Percentiles rank a stretch among this genome's conserved stretches.
These are phyloP conservation scores for Musa beccarii DNA, from an alignment of 176 grass and related monocot genomes.

Conservation along the genomic window DNA sequence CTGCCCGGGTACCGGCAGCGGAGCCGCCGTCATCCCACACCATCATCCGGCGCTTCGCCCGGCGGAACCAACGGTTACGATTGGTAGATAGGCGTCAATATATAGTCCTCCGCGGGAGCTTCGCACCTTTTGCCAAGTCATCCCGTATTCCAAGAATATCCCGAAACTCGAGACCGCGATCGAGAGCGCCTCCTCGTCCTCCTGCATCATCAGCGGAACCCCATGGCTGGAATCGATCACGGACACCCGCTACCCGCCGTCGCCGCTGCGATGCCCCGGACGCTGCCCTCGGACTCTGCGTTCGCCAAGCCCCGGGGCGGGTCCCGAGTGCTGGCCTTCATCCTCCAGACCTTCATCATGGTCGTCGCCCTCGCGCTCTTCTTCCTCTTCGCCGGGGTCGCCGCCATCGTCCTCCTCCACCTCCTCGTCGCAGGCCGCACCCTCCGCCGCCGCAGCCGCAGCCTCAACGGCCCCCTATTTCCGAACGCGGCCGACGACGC, in stretches of 20 bases:
- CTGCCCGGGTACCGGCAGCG: neutral
- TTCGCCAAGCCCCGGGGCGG: slow-evolving; percentile 14
- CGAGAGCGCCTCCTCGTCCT: neutral
- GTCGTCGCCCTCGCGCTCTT: slow-evolving; percentile 49
- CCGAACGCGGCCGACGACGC: neutral
- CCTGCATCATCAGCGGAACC: neutral
- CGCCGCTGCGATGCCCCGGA: neutral
- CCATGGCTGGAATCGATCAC: neutral
- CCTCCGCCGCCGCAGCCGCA: slow-evolving; percentile 30
- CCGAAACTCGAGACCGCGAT: neutral
- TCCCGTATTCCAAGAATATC: neutral
- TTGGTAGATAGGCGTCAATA: neutral
- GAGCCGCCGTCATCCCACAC: neutral
- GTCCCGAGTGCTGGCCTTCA: slow-evolving; percentile 44
- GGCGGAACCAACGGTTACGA: neutral
- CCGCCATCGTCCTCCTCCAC: slow-evolving; percentile 53
- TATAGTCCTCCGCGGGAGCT: neutral
- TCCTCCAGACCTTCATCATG: slow-evolving; percentile 55
- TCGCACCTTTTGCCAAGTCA: no score
- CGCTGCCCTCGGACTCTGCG: neutral
- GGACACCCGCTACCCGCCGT: neutral
- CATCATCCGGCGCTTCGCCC: neutral
- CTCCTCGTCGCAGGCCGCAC: slow-evolving; percentile 50
- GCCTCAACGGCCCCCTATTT: neutral
- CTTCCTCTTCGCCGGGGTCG: slow-evolving; percentile 57